These are phyloP conservation scores for Fusarium secorum DNA, from an alignment of 2,329 filamentous ascomycete species.

Conservation along the genomic window DNA sequence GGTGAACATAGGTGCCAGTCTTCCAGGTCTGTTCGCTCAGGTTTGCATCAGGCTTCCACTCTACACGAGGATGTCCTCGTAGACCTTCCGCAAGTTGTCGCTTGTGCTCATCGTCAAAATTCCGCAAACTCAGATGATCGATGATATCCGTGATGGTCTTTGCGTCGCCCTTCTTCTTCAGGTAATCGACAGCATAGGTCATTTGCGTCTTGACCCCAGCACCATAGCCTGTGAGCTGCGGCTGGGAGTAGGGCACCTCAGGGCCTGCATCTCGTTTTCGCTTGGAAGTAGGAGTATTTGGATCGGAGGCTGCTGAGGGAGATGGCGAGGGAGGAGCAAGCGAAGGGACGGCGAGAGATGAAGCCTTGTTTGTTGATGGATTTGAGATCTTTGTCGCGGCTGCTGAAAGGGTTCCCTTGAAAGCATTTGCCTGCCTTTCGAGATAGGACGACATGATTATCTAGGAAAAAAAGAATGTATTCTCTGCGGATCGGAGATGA, in stretches of 20 bases:
- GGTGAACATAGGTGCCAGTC: conserved; percentile 80
- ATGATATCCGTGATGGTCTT: conserved; percentile 80
- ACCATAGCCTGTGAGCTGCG: conserved; percentile 77
- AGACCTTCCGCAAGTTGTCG: conserved; percentile 73
- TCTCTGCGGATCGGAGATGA: neutral
- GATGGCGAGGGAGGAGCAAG: conserved; percentile 70
- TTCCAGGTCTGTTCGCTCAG: conserved; percentile 73
- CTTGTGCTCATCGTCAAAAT: conserved; percentile 67
- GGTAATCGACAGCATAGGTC: conserved; percentile 83
- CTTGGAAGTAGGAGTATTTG: conserved; percentile 70
- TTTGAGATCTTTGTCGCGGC: conserved; percentile 70
- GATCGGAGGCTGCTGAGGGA: conserved; percentile 64
- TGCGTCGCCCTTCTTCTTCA: conserved; percentile 74
- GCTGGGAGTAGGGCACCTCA: conserved; percentile 75
- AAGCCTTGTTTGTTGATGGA: conserved; percentile 49
- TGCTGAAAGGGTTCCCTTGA: conserved; percentile 67
- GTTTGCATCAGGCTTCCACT: conserved; percentile 63
- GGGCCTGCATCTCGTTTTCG: conserved; percentile 64
- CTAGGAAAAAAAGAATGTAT: conserved; percentile 13
- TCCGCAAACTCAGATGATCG: conserved; percentile 77
- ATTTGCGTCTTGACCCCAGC: conserved; percentile 86
- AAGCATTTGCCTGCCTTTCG: conserved; percentile 69
- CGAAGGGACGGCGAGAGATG: conserved; percentile 39
- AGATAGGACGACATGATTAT: conserved; percentile 68
- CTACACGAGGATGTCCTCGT: conserved; percentile 67